These are phyloP conservation scores for Litchi chinensis DNA, from an alignment of 345 rosid genomes.

Conservation along the genomic window DNA sequence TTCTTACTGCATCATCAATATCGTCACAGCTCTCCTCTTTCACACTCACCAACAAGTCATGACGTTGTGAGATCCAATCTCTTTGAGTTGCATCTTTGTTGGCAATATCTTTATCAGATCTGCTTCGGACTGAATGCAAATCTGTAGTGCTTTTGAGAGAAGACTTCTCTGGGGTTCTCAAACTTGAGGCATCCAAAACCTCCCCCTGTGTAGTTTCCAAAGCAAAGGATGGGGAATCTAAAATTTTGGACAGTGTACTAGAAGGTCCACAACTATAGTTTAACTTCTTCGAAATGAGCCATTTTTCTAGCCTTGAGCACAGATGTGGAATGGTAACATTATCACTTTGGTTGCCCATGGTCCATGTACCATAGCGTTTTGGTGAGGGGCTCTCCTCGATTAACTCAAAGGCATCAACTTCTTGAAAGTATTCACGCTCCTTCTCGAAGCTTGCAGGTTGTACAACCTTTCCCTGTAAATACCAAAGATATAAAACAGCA, in stretches of 20 bases:
- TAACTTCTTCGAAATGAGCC: conserved; percentile 67
- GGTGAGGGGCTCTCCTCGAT: conserved; percentile 99
- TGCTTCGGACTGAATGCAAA: conserved; percentile 42
- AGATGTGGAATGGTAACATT: conserved; percentile 45
- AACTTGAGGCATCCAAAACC: conserved; percentile 23
- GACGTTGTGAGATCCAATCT: conserved; percentile 26
- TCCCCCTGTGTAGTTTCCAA: conserved; percentile 35
- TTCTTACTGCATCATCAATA: conserved; percentile 60
- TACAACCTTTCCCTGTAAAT: conserved; percentile 53
- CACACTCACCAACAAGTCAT: conserved; percentile 7
- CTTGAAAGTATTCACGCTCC: conserved; percentile 75
- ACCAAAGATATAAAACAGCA: conserved; percentile 8
- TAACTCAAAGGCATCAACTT: conserved; percentile 92
- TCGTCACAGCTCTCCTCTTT: conserved; percentile 33
- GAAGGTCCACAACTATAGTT: conserved; percentile 61
- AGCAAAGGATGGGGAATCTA: conserved; percentile 54
- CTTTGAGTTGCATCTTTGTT: conserved; percentile 31
- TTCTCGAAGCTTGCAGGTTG: conserved; percentile 59
- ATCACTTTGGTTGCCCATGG: conserved; percentile 47
- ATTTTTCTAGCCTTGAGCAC: conserved; percentile 73
- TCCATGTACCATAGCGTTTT: conserved; percentile 69
- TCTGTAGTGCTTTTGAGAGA: conserved; percentile 26
- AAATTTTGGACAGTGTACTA: conserved; percentile 72
- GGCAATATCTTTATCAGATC: conserved; percentile 28
- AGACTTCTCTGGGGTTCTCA: conserved; percentile 54